These are phyloP conservation scores for Nigrospora osmanthi DNA, from an alignment of 2,329 filamentous ascomycete species.

Conservation along the genomic window DNA sequence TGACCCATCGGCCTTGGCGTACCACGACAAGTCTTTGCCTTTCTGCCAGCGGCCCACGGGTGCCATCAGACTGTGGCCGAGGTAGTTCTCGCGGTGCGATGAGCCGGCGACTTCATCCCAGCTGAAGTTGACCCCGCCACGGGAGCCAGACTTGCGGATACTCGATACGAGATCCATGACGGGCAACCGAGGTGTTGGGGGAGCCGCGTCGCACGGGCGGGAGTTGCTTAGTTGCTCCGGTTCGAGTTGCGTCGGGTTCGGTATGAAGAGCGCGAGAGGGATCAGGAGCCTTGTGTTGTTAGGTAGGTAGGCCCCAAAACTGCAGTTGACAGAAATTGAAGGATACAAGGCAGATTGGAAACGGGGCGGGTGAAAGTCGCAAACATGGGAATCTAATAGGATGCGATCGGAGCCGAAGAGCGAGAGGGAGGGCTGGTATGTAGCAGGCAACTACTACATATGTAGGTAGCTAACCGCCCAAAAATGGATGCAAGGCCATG, in stretches of 20 bases:
- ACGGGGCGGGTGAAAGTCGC: too few species aligned
- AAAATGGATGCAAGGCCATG: background rate
- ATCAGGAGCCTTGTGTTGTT: too few species aligned
- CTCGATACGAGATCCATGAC: slow-evolving; percentile 88
- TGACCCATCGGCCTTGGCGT: slow-evolving; percentile 48
- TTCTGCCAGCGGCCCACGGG: slow-evolving; percentile 90
- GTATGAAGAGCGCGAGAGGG: background rate
- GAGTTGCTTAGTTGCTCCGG: background rate
- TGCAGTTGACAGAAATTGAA: too few species aligned
- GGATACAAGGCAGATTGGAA: too few species aligned
- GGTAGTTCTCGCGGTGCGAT: slow-evolving; percentile 78
- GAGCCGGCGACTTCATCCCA: slow-evolving; percentile 92
- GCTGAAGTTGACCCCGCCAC: slow-evolving; percentile 91
- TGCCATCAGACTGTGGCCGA: slow-evolving; percentile 87
- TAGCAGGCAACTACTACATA: too few species aligned
- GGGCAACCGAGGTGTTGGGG: background rate
- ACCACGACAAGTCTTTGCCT: slow-evolving; percentile 59
- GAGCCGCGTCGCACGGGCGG: too few species aligned
- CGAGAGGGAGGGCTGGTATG: background rate
- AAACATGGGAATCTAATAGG: too few species aligned
- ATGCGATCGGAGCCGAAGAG: background rate
- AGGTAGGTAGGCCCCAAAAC: too few species aligned
- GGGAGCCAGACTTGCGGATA: slow-evolving; percentile 82
- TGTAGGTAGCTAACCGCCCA: too few species aligned
- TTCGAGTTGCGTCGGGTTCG: too few species aligned